Conservation (phyloP, 2,329 filamentous ascomycete species). For the Trichoderma sp. region DNA sequence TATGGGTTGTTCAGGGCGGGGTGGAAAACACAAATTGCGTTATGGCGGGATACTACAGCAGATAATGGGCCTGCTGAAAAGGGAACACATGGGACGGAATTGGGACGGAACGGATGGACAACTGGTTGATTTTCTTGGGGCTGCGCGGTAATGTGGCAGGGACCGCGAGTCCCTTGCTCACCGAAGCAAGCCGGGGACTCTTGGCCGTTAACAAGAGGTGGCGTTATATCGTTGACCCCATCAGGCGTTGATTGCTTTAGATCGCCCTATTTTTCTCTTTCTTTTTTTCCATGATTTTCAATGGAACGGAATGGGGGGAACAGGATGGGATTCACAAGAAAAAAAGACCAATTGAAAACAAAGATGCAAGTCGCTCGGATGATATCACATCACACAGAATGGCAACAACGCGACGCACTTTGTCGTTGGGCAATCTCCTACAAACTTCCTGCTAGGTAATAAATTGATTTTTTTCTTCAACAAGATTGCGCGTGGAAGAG, state of each 20-base stretch:
- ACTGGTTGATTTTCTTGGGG: slow-evolving; percentile 14
- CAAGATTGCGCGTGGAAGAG: background rate
- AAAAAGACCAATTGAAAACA: background rate
- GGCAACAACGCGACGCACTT: slow-evolving; percentile 10
- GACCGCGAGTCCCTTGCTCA: background rate
- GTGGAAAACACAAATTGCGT: slow-evolving; percentile 23
- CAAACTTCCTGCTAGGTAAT: slow-evolving; percentile 10
- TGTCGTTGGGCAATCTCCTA: slow-evolving; percentile 7
- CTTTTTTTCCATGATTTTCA: background rate
- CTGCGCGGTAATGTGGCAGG: background rate
- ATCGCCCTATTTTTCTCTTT: slow-evolving; percentile 7
- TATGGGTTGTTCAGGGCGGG: slow-evolving; percentile 18
- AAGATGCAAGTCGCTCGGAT: slow-evolving; percentile 15
- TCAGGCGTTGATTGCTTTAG: slow-evolving; percentile 25
- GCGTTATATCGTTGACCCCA: slow-evolving; percentile 18
- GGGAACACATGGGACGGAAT: slow-evolving; percentile 22
- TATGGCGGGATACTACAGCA: slow-evolving; percentile 10
- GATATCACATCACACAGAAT: slow-evolving; percentile 20
- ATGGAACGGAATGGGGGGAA: slow-evolving; percentile 5
- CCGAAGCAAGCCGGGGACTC: slow-evolving; percentile 14
- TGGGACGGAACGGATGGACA: slow-evolving; percentile 17
- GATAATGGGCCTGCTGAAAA: slow-evolving; percentile 19
- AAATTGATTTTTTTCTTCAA: slow-evolving; percentile 6
- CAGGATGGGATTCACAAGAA: slow-evolving; percentile 22
- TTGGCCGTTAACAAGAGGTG: slow-evolving; percentile 24